These are phyloP conservation scores for Chionographis japonica DNA, from an alignment of 106 monocot genomes.

Conservation along the genomic window DNA sequence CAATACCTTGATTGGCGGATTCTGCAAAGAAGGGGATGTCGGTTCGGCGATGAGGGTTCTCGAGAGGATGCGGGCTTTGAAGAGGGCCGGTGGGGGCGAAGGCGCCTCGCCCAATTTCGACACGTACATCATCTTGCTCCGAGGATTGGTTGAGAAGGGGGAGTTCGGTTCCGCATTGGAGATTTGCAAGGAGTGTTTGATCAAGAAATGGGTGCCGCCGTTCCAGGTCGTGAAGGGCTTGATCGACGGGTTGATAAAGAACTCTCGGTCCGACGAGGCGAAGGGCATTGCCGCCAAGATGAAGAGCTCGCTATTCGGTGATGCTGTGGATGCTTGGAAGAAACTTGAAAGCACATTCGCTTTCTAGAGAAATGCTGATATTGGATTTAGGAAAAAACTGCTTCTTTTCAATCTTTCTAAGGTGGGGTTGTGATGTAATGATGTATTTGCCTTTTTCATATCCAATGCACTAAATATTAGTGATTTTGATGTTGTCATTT, in stretches of 20 bases:
- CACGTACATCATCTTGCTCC: conserved; percentile 42
- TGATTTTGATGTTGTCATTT: too few species aligned
- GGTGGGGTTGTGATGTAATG: too few species aligned
- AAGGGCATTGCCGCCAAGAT: conserved; percentile 33
- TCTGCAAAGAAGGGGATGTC: conserved; percentile 52
- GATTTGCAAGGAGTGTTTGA: conserved; percentile 45
- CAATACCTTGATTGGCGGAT: conserved; percentile 45
- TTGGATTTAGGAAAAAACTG: too few species aligned
- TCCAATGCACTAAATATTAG: too few species aligned
- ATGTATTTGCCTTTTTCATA: too few species aligned
- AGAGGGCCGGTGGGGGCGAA: conserved; percentile 6
- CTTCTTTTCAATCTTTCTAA: too few species aligned
- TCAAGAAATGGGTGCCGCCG: conserved; percentile 60
- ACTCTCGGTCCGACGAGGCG: conserved; percentile 32
- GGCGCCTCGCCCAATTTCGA: conserved; percentile 27
- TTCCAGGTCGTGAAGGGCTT: conserved; percentile 44
- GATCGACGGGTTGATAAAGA: conserved; percentile 51
- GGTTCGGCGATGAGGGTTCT: conserved; percentile 39
- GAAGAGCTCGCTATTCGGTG: conserved; percentile 40
- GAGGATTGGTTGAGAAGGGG: conserved; percentile 53
- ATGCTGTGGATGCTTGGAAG: conserved; percentile 56
- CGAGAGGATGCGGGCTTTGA: conserved; percentile 30
- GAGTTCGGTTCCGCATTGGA: conserved; percentile 37
- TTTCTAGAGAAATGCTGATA: conserved; percentile 10
- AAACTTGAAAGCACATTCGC: conserved; percentile 44